Evolutionary conservation across 257 asterid species (phyloP).

Genomic region (Solanum bulbocastanum): DNA sequence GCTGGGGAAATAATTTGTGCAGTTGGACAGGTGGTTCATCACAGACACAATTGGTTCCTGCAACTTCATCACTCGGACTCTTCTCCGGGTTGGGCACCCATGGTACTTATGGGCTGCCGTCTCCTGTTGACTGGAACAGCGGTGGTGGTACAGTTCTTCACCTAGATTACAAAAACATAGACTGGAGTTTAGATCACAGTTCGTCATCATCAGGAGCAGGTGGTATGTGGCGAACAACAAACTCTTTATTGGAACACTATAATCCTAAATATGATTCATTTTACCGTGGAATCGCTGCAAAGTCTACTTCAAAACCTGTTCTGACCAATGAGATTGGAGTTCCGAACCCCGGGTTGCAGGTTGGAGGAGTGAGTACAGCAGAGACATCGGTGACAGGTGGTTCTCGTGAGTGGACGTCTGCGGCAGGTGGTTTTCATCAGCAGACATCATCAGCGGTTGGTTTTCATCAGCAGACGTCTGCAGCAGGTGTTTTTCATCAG

Average conservation of each 20-base stretch:
- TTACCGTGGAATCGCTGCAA: constrained; percentile 35
- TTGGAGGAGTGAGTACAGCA: constrained; percentile 27
- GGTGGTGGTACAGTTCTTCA: constrained; percentile 34
- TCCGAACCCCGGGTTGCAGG: constrained; percentile 34
- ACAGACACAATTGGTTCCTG: constrained; percentile 30
- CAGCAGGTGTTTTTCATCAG: constrained; percentile 35
- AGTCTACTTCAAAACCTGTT: constrained; percentile 43
- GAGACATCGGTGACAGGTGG: constrained; percentile 12
- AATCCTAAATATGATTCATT: constrained; percentile 32
- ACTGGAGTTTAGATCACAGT: constrained; percentile 62
- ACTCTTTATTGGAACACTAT: constrained; percentile 29
- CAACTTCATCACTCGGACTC: constrained; percentile 57
- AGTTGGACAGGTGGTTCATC: constrained; percentile 27
- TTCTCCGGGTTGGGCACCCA: constrained; percentile 34
- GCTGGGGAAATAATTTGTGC: constrained; percentile 26
- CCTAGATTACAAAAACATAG: constrained; percentile 49
- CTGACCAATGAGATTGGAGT: constrained; percentile 29
- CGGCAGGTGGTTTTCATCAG: constrained; percentile 36
- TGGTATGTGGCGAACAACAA: constrained; percentile 37
- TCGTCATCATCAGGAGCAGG: constrained; percentile 14
- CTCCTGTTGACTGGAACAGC: constrained; percentile 50
- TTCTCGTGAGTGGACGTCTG: background rate
- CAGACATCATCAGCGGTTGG: background rate
- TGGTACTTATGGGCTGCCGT: constrained; percentile 31
- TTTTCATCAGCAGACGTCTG: background rate